phyloP scores from a whole-genome alignment of 2,329 filamentous ascomycete genomes.

The Arthrinium puccinioides region DNA sequence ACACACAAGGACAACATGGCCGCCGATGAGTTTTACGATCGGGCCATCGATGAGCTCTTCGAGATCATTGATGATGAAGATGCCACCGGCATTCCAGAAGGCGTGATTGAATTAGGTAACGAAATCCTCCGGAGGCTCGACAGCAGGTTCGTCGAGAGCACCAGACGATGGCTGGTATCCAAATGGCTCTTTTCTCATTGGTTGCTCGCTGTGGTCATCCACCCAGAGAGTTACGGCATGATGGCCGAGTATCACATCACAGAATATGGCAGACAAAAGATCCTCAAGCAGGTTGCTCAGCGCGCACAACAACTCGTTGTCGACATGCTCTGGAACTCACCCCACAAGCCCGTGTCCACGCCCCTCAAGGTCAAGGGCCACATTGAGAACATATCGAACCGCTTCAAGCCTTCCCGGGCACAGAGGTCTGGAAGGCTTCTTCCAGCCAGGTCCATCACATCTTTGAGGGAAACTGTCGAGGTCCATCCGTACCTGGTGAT shows the following conservation, averaged over 20 bases:
- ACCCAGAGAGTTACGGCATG: slow-evolving; percentile 74
- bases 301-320: slow-evolving; percentile 73
- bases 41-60: slow-evolving; percentile 74
- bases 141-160: slow-evolving; percentile 62
- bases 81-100: slow-evolving; percentile 76
- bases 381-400: slow-evolving; percentile 63
- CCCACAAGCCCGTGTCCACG: slow-evolving; percentile 50
- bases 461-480: slow-evolving; percentile 67
- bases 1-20: slow-evolving; percentile 73
- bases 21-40: slow-evolving; percentile 82
- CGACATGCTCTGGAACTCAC: slow-evolving; percentile 63
- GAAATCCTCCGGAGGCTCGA: slow-evolving; percentile 75
- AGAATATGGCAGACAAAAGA: slow-evolving; percentile 80
- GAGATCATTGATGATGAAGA: slow-evolving; percentile 80
- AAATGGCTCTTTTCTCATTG: slow-evolving; percentile 92
- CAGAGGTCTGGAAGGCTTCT: slow-evolving; percentile 52
- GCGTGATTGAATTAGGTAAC: slow-evolving; percentile 75
- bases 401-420: slow-evolving; percentile 50
- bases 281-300: slow-evolving; percentile 71
- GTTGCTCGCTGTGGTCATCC: slow-evolving; percentile 73
- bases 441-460: slow-evolving; percentile 65
- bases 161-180: slow-evolving; percentile 76
- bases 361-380: slow-evolving; percentile 58
- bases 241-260: slow-evolving; percentile 90
- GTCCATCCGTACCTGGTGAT: slow-evolving; percentile 75